Percentiles rank a stretch among this genome's conserved stretches.
Evolutionary conservation across 2,329 filamentous ascomycete species (phyloP).

Genomic region (Monosporascus cannonballus): DNA sequence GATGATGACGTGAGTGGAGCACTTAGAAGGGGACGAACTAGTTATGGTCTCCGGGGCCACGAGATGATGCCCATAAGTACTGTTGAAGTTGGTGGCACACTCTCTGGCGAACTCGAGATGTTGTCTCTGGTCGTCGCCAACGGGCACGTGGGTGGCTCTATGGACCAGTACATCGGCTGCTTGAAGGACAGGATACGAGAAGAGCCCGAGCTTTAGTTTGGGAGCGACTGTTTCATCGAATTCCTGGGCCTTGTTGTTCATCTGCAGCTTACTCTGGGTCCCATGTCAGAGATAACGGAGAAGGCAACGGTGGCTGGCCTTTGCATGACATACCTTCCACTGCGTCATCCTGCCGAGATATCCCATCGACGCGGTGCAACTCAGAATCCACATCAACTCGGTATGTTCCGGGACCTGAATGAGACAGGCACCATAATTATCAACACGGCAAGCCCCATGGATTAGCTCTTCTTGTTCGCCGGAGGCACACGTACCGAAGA

Average conservation of each 20-base stretch:
- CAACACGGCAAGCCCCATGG: too few species aligned
- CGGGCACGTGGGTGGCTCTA: constrained; percentile 87
- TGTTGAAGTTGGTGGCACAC: constrained; percentile 82
- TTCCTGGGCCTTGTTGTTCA: constrained; percentile 51
- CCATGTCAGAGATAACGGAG: not conserved
- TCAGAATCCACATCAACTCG: constrained; percentile 96
- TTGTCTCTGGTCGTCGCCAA: constrained; percentile 91
- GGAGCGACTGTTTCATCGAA: constrained; percentile 47
- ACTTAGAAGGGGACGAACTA: constrained; percentile 37
- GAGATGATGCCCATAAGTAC: constrained; percentile 52
- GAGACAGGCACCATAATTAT: not conserved
- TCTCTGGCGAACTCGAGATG: constrained; percentile 91
- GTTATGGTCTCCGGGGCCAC: constrained; percentile 64
- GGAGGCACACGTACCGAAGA: constrained; percentile 51
- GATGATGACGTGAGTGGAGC: too few species aligned
- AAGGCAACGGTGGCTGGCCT: not conserved
- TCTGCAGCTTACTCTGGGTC: constrained; percentile 63
- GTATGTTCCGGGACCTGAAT: constrained; percentile 66
- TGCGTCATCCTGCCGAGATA: constrained; percentile 98
- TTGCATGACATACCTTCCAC: constrained; percentile 67
- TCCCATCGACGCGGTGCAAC: constrained; percentile 84
- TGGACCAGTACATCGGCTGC: constrained; percentile 92
- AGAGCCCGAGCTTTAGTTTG: constrained; percentile 77
- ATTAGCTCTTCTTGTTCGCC: not conserved
- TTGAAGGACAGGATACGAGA: constrained; percentile 93